Conservation (phyloP, 1,284 basidiomycete species). For the Cryptococcus sp. region DNA sequence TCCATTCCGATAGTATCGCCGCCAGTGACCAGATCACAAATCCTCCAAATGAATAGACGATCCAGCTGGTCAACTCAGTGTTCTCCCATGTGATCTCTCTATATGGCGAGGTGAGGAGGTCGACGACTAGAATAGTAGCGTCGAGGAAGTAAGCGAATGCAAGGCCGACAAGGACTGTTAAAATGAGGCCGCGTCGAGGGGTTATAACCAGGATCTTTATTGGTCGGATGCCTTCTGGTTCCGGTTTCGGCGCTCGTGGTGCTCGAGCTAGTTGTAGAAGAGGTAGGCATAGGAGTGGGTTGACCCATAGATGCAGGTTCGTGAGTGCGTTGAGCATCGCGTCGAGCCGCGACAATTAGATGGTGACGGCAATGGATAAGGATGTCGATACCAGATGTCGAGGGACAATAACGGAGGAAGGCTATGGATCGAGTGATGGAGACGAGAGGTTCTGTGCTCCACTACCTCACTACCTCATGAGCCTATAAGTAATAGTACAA, state of each 20-base stretch:
- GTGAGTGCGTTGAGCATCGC: conserved; percentile 13
- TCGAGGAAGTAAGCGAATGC: conserved; percentile 27
- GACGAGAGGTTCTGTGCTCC: too few relatives aligned
- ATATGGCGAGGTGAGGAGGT: conserved; percentile 16
- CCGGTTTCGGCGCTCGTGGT: conserved; percentile 6
- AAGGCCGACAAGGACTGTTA: conserved; percentile 26
- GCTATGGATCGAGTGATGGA: too few relatives aligned
- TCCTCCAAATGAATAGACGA: conserved; percentile 31
- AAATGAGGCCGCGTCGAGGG: conserved; percentile 34
- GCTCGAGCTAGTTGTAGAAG: conserved; percentile 23
- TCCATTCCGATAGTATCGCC: conserved; percentile 29
- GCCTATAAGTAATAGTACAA: too few relatives aligned
- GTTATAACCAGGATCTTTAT: conserved; percentile 36
- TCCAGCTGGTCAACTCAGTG: conserved; percentile 14
- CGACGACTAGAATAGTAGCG: conserved; percentile 21
- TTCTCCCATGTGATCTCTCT: conserved; percentile 7
- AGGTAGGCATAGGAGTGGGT: conserved; percentile 32
- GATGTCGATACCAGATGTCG: too few relatives aligned
- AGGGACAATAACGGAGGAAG: too few relatives aligned
- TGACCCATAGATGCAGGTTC: conserved; percentile 23
- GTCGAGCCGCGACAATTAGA: too few relatives aligned
- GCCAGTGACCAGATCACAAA: conserved; percentile 30
- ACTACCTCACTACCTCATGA: neutral
- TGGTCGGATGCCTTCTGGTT: conserved; percentile 31
- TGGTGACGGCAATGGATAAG: too few relatives aligned